Base-by-base conservation (phyloP, 192 early-diverging fungal genomes). In the Coemansia sp. region DNA sequence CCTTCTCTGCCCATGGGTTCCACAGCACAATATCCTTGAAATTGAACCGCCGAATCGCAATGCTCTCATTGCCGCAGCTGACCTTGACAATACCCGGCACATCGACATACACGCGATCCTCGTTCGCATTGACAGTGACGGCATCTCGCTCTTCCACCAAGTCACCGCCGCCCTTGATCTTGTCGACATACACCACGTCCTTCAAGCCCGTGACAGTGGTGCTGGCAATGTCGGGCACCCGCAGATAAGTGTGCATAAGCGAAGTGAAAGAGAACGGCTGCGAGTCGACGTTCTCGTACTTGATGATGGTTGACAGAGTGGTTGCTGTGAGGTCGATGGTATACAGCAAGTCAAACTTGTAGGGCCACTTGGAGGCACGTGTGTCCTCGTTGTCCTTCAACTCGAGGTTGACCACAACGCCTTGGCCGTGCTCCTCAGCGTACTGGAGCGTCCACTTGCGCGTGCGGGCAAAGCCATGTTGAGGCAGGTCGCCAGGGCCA, bases 1-100 rank as follows among this genome's bases (percentile, higher is more conserved):
- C 91, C 82, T 94, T 96, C 38, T 93, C 93, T 15, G 85, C 85
- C 97, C 97, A 99, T 7, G 95, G 94, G 68, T 99, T 99, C 97
- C 97, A 99, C 32, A 97, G 90, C 39, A 97, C 82, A 79, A 84
- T 66, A 61, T 89, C 87, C 39, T 65, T 71, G 66, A 85, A 80
- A 70, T 82, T 75, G 67, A 77, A 75, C 32, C 73, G 59, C 61
- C 67, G 70, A 46, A 82, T 29, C 61, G 38, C 27, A 4, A 82
- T 59, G 14, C 55, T 45, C 60, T 73, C 68, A 15, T 48, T 58
- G 8, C 69, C 82, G 19, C 62, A 73, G 34, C 44, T 27, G 21
- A 84, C 71, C n/a, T 38, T 62, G 5, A 79, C 82, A 42, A 85
- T 59, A 10, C 81, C 85, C 4, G 81, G 72, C 27, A 93, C 90